Evolutionary conservation across 2,329 filamentous ascomycete species (phyloP), one percentile per base, ranked within the genome.

Genomic region (Malbranchea cinnamomea): DNA sequence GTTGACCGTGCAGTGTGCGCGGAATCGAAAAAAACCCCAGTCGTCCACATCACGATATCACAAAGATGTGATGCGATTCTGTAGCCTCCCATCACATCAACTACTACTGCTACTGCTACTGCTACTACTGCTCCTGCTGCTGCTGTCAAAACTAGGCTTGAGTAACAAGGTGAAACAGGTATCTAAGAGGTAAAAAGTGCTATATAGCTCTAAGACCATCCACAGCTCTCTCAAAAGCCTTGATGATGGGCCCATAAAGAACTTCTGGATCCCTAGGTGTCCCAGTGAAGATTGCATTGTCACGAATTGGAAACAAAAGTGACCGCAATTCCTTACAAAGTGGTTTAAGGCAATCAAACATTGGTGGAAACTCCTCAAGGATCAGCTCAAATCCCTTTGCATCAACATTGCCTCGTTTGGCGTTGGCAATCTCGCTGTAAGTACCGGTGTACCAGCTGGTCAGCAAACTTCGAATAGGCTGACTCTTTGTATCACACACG

Each of bases 401-500:
- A 25, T 18, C 21, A 20, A 44, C 43, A 22, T 40, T 4, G 7
- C 31, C 17, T 11, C 13, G 2, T 36, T 46, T 46, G 20, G 4
- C 17, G 38, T 6, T 23, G 3, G 35, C 34, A 36, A 46, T 48
- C 25, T 44, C 29, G 32, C 23, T 27, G 38, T 45, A 46, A 17
- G n/a, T 41, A 24, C 41, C 35, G 31, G 31, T 41, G 41, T 47
- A 48, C 40, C 32, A 49, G 35, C 28, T 17, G 8, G 4, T 33
- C 20, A 42, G 22, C 16, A 7, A 25, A 30, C 23, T 38, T n/a
- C n/a, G n/a, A n/a, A n/a, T n/a, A n/a, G n/a, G n/a, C n/a, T 14
- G 26, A 19, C 13, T 25, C 10, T 19, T n/a, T n/a, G n/a, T n/a
- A n/a, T n/a, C n/a, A n/a, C n/a, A n/a, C n/a, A n/a, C n/a, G n/a